Evolutionary conservation across 129 eudicot species (phyloP).

Genomic region (Escallonia rubra): DNA sequence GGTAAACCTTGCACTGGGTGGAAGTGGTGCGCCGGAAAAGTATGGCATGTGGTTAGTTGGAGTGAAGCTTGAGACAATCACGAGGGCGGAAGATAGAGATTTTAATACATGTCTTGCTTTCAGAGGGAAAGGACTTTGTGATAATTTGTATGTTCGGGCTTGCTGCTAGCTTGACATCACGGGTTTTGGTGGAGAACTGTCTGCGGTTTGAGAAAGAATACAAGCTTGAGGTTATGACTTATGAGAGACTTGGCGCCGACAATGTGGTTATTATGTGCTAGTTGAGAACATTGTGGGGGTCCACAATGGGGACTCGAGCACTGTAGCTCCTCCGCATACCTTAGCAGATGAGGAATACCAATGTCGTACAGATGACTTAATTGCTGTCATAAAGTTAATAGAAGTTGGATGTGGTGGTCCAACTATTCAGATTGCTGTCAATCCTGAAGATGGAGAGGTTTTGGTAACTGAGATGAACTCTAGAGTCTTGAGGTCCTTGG

Average conservation of each 20-base stretch:
- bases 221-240: slow-evolving; percentile 51
- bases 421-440: slow-evolving; percentile 59
- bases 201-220: slow-evolving; percentile 61
- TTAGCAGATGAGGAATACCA: slow-evolving; percentile 62
- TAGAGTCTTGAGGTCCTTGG: slow-evolving; percentile 57
- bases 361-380: slow-evolving; percentile 50
- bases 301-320: slow-evolving; percentile 56
- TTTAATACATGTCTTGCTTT: slow-evolving; percentile 59
- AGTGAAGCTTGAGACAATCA: slow-evolving; percentile 58
- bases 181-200: slow-evolving; percentile 64
- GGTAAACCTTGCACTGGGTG: slow-evolving; percentile 51
- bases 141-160: slow-evolving; percentile 60
- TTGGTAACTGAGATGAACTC: slow-evolving; percentile 70
- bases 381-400: slow-evolving; percentile 62
- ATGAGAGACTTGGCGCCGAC: slow-evolving; percentile 49
- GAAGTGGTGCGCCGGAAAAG: slow-evolving; percentile 43
- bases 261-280: slow-evolving; percentile 60
- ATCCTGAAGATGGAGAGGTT: slow-evolving; percentile 59
- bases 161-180: slow-evolving; percentile 58
- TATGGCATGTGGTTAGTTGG: slow-evolving; percentile 55
- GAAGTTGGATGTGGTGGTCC: slow-evolving; percentile 73
- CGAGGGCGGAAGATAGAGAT: slow-evolving; percentile 66
- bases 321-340: slow-evolving; percentile 61
- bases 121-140: slow-evolving; percentile 71
- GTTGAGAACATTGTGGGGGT: slow-evolving; percentile 61